Percentiles rank a stretch among this genome's conserved stretches.
phyloP scores from a whole-genome alignment of 2,329 filamentous ascomycete species.

The Pseudogymnoascus sp. region DNA sequence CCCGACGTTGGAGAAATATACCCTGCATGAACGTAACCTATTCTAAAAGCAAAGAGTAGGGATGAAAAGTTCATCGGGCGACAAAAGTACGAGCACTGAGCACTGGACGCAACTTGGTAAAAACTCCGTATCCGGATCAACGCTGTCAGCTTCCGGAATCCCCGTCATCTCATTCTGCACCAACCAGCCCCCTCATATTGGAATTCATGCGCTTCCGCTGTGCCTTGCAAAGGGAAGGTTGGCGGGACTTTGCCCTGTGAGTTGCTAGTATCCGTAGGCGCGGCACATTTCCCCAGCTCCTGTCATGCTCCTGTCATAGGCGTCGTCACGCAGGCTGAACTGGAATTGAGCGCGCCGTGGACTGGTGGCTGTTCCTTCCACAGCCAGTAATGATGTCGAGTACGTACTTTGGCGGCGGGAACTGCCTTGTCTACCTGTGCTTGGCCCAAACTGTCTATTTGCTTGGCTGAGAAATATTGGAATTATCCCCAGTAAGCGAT shows the following conservation, averaged over 20 bases:
- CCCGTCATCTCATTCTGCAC: neutral
- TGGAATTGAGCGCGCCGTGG: neutral
- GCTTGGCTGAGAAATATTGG: neutral
- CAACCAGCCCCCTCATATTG: conserved; percentile 1
- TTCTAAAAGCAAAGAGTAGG: neutral
- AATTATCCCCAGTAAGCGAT: neutral
- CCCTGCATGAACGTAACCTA: neutral
- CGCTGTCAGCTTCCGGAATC: neutral
- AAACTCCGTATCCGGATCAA: neutral
- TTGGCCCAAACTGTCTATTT: neutral
- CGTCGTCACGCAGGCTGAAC: neutral
- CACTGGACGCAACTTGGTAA: neutral
- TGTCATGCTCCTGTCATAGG: neutral
- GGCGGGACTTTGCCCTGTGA: neutral
- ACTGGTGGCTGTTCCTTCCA: neutral
- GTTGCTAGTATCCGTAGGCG: neutral
- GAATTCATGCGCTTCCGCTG: conserved; percentile 4
- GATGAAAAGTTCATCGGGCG: neutral
- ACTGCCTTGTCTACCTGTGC: neutral
- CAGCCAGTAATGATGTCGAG: neutral
- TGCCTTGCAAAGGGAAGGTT: neutral
- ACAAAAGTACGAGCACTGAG: no score
- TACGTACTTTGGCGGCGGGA: neutral
- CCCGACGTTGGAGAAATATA: neutral
- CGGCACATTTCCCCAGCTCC: neutral